Percentiles rank a stretch among this genome's conserved stretches.
These are phyloP conservation scores for Sarocladium oryzae DNA, from an alignment of 2,329 filamentous ascomycete genomes.

Conservation along the genomic window DNA sequence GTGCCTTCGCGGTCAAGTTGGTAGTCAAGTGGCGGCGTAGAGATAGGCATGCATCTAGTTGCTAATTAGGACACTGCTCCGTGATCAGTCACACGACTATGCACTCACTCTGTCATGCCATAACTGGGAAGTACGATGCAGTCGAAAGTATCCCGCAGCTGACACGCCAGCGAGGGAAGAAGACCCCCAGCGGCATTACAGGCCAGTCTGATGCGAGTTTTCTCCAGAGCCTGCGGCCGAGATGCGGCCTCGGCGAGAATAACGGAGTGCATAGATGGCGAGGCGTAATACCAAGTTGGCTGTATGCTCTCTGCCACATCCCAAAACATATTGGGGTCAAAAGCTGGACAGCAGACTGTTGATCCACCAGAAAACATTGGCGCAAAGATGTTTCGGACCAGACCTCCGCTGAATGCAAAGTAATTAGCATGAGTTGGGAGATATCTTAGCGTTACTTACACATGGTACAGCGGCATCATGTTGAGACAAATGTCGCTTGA, in stretches of 20 bases:
- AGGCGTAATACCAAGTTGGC: constrained; percentile 53
- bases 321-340: constrained; percentile 51
- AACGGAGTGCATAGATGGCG: constrained; percentile 49
- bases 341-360: constrained; percentile 46
- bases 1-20: constrained; percentile 44
- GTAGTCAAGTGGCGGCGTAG: constrained; percentile 47
- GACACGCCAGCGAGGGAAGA: constrained; percentile 41
- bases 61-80: not conserved
- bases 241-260: constrained; percentile 40
- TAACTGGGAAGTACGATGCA: constrained; percentile 49
- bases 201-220: constrained; percentile 42
- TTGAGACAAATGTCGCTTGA: constrained; percentile 45
- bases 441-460: constrained; percentile 41
- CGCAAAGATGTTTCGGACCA: constrained; percentile 48
- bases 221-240: constrained; percentile 31
- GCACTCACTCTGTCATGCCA: constrained; percentile 47
- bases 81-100: not conserved
- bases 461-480: constrained; percentile 54
- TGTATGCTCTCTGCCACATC: constrained; percentile 40
- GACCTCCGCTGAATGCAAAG: constrained; percentile 34
- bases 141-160: constrained; percentile 42
- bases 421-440: not conserved
- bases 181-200: constrained; percentile 50
- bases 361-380: constrained; percentile 47
- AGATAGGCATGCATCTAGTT: constrained; percentile 48